Percentiles rank a stretch among this genome's conserved stretches.
phyloP scores from a whole-genome alignment of 495 filamentous ascomycete genomes.

The Pseudoneurospora amorphoporcata region DNA sequence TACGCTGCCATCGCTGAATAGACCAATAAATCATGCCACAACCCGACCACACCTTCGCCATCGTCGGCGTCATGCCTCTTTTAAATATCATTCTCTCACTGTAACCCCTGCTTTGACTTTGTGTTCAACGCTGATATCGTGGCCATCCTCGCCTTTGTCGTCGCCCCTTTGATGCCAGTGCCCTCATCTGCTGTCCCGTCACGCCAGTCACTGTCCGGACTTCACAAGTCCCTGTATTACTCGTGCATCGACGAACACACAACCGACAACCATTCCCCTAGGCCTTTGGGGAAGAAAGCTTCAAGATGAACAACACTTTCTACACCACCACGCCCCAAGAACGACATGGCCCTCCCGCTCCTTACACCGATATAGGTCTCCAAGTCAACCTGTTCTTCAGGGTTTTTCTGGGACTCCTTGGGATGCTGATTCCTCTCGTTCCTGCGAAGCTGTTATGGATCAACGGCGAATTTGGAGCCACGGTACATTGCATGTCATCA shows the following conservation, averaged over 20 bases:
- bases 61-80: background rate
- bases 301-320: background rate
- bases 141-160: background rate
- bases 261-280: background rate
- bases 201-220: background rate
- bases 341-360: conserved; percentile 11
- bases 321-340: conserved; percentile 17
- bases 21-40: conserved; percentile 4
- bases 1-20: background rate
- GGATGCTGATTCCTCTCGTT: conserved; percentile 46
- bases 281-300: background rate
- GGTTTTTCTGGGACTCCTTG: conserved; percentile 44
- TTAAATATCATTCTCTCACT: background rate
- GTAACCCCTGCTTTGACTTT: background rate
- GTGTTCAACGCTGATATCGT: background rate
- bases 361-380: conserved; percentile 22
- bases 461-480: conserved; percentile 52
- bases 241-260: background rate
- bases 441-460: conserved; percentile 46
- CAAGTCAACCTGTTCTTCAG: conserved; percentile 32
- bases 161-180: background rate
- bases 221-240: background rate
- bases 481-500: conserved; percentile 54
- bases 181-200: background rate
- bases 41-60: background rate